phyloP scores from a whole-genome alignment of 75 land plant species.

The Pinus tabuliformis region DNA sequence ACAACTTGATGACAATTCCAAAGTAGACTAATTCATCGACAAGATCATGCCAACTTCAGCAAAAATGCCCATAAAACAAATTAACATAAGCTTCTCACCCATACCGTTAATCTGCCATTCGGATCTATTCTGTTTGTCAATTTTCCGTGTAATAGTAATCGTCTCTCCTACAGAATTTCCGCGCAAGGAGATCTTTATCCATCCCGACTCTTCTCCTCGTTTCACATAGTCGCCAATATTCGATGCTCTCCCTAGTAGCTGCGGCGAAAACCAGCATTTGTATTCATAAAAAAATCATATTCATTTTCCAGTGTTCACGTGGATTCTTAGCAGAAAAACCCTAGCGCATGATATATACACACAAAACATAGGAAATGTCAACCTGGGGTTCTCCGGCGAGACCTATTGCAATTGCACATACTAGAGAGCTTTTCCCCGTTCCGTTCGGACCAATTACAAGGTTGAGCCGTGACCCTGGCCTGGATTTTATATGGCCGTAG shows the following conservation, averaged over 20 bases:
- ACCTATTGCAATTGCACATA: slow-evolving; percentile 95
- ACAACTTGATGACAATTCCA: no score
- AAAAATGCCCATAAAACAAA: no score
- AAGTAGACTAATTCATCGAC: no score
- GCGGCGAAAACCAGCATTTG: slow-evolving; percentile 6
- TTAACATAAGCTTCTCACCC: background rate
- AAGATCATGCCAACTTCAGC: no score
- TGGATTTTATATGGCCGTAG: slow-evolving; percentile 59
- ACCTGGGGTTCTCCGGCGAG: slow-evolving; percentile 98
- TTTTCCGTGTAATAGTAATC: slow-evolving; percentile 60
- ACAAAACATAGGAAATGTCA: slow-evolving; percentile 3
- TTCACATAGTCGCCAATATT: slow-evolving; percentile 93
- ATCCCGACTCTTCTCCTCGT: slow-evolving; percentile 88
- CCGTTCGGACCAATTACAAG: slow-evolving; percentile 98
- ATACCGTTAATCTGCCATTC: slow-evolving; percentile 89
- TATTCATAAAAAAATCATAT: no score
- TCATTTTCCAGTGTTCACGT: background rate
- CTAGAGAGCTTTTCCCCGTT: slow-evolving; percentile 95
- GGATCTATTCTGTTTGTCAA: slow-evolving; percentile 76
- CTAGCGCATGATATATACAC: background rate
- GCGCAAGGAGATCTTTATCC: slow-evolving; percentile 62
- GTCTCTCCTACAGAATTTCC: slow-evolving; percentile 36
- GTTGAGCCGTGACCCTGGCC: slow-evolving; percentile 88
- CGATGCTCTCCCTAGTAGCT: slow-evolving; percentile 89
- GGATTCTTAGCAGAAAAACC: background rate